Conservation (phyloP, 2,329 filamentous ascomycete species). For the Trichoderma sp. region DNA sequence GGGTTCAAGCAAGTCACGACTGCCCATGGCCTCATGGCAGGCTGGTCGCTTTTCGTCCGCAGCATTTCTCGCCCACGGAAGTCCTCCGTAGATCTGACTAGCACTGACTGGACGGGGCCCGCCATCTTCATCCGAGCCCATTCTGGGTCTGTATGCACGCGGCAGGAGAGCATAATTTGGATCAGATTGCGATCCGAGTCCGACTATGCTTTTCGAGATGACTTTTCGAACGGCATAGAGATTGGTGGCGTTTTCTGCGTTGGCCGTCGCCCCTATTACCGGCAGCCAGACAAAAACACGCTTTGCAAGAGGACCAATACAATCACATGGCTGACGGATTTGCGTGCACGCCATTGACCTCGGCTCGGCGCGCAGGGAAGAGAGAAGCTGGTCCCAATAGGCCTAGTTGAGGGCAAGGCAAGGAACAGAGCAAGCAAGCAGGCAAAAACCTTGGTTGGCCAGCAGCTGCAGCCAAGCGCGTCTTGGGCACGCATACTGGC, state of each 20-base stretch:
- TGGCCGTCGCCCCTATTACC: background rate
- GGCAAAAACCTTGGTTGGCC: slow-evolving; percentile 9
- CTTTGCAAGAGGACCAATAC: background rate
- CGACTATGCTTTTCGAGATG: background rate
- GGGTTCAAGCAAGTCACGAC: slow-evolving; percentile 17
- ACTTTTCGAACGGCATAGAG: background rate
- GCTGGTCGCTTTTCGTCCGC: slow-evolving; percentile 3
- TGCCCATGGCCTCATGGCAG: slow-evolving; percentile 19
- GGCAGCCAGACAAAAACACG: background rate
- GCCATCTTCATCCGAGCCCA: slow-evolving; percentile 3
- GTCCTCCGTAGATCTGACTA: slow-evolving; percentile 19
- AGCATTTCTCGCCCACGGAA: slow-evolving; percentile 8
- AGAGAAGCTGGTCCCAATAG: slow-evolving; percentile 1
- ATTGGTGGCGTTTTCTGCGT: slow-evolving; percentile 4
- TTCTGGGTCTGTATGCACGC: slow-evolving; percentile 12
- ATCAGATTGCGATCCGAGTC: slow-evolving; percentile 20
- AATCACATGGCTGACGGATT: slow-evolving; percentile 22
- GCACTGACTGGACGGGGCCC: slow-evolving; percentile 5
- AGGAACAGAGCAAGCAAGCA: background rate
- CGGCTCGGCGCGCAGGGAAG: slow-evolving; percentile 13
- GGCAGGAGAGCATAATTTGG: slow-evolving; percentile 16
- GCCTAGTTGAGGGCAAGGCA: slow-evolving; percentile 6
- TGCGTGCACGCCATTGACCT: slow-evolving; percentile 7
- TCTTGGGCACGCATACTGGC: background rate
- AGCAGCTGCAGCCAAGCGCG: background rate